These are phyloP conservation scores for Borovskyia barvae DNA, from an alignment of 208 protist species.

Conservation along the genomic window DNA sequence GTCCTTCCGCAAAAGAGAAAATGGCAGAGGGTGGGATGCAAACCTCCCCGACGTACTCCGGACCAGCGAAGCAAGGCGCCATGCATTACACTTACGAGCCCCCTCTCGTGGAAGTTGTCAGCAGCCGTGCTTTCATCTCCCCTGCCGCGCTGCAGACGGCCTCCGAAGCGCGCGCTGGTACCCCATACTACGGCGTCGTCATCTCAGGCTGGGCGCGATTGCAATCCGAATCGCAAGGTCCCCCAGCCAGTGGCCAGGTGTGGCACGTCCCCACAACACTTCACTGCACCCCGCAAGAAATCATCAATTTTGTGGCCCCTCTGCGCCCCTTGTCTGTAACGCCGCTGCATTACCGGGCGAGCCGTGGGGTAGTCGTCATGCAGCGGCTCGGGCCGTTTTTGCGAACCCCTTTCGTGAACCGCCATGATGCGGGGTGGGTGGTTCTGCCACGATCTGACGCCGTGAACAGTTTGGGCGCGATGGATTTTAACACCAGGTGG, in stretches of 20 bases:
- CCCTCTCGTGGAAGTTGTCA: slow-evolving; percentile 64
- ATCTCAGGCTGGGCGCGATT: slow-evolving; percentile 75
- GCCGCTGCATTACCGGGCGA: slow-evolving; percentile 59
- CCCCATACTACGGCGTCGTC: slow-evolving; percentile 64
- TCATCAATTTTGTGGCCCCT: slow-evolving; percentile 64
- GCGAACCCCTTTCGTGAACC: slow-evolving; percentile 27
- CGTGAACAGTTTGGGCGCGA: background rate
- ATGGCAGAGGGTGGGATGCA: no score
- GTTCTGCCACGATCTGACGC: background rate
- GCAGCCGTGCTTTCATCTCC: slow-evolving; percentile 31
- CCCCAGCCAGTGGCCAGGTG: slow-evolving; percentile 15
- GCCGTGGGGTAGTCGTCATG: slow-evolving; percentile 38
- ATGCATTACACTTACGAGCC: background rate
- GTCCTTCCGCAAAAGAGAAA: no score
- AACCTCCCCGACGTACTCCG: no score
- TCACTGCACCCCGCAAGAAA: slow-evolving; percentile 70
- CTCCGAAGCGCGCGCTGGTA: slow-evolving; percentile 15
- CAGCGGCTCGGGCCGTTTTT: slow-evolving; percentile 60
- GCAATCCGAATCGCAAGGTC: slow-evolving; percentile 11
- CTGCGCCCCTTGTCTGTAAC: slow-evolving; percentile 61
- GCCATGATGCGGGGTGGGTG: background rate
- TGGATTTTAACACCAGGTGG: no score
- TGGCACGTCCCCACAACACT: slow-evolving; percentile 73
- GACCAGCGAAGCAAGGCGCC: no score
- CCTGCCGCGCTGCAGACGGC: slow-evolving; percentile 31